Evolutionary conservation across 345 rosid species (phyloP).

Genomic region (Linum lewisii): DNA sequence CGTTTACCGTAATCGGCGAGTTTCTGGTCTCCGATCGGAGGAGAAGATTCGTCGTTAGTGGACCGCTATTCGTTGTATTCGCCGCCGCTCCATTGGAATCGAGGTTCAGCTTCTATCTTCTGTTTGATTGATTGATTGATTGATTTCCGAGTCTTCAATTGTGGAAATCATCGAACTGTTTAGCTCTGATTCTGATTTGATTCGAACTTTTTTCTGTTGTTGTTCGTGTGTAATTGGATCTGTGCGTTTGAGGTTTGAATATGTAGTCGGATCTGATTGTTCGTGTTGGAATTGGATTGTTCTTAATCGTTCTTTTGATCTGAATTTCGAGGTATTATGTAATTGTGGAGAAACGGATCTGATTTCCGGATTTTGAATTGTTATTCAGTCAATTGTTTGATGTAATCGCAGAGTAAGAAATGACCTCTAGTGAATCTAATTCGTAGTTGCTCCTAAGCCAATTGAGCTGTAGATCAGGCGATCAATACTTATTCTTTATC

Average conservation of each 20-base stretch:
- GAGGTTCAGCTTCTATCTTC: conserved; percentile 25
- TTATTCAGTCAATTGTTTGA: not conserved
- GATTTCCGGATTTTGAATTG: not conserved
- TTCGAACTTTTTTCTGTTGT: not conserved
- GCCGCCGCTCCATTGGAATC: conserved; percentile 7
- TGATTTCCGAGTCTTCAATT: not conserved
- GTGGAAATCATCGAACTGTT: not conserved
- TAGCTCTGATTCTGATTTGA: not conserved
- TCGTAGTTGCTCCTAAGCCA: not conserved
- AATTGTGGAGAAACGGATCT: not conserved
- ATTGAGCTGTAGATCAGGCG: not conserved
- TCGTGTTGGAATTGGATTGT: not conserved
- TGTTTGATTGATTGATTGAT: not conserved
- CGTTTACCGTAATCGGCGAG: not conserved
- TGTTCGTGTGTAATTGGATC: not conserved
- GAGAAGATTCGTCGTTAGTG: conserved; percentile 5
- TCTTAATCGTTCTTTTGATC: no score
- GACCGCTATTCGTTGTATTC: not conserved
- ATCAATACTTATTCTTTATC: no score
- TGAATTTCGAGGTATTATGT: not conserved
- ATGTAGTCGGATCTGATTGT: conserved; percentile 24
- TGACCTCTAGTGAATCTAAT: not conserved
- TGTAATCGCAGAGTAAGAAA: not conserved
- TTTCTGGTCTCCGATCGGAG: not conserved
- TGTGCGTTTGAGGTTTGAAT: conserved; percentile 9